These are phyloP conservation scores for Rhinocladiella similis DNA, from an alignment of 2,329 filamentous ascomycete genomes.

Conservation along the genomic window DNA sequence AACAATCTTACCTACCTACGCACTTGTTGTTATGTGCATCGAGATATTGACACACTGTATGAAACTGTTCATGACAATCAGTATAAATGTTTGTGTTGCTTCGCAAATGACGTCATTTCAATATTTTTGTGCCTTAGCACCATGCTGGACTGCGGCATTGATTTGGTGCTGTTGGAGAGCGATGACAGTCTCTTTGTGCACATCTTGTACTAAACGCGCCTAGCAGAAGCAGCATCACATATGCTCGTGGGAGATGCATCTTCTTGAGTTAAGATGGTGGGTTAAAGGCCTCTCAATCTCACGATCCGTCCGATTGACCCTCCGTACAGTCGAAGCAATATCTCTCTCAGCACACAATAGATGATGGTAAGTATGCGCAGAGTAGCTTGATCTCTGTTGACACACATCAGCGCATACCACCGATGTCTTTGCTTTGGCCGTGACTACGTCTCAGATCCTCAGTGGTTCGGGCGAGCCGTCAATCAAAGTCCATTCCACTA, in stretches of 20 bases:
- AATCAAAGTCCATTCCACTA: slow-evolving; percentile 79
- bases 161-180: not conserved
- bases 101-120: slow-evolving; percentile 21
- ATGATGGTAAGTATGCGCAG: slow-evolving; percentile 64
- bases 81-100: not conserved
- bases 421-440: slow-evolving; percentile 81
- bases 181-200: not conserved
- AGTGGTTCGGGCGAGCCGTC: slow-evolving; percentile 83
- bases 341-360: slow-evolving; percentile 85
- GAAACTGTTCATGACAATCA: not conserved
- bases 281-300: slow-evolving; percentile 9
- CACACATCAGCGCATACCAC: slow-evolving; percentile 69
- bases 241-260: no score
- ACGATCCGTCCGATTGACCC: slow-evolving; percentile 16
- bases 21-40: no score
- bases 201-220: not conserved
- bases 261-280: slow-evolving; percentile 11
- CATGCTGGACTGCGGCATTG: no score
- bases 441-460: slow-evolving; percentile 71
- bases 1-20: no score
- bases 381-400: slow-evolving; percentile 21
- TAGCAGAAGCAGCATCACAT: not conserved
- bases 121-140: not conserved
- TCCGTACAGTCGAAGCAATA: slow-evolving; percentile 88
- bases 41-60: not conserved